phyloP scores from a whole-genome alignment of 2,329 filamentous ascomycete genomes.

The Alternaria alternata region DNA sequence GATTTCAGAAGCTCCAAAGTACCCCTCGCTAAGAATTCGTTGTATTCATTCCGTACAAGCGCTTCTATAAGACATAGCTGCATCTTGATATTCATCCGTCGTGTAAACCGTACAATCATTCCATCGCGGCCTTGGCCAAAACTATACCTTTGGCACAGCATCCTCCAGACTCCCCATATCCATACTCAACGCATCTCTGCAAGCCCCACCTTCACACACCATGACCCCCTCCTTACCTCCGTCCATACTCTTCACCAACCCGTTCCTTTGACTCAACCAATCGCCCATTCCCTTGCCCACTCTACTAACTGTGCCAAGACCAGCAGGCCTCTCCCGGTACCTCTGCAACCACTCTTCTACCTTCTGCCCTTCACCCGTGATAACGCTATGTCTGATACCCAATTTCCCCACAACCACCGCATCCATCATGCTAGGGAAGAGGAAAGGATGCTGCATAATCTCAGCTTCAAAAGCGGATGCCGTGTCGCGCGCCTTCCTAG shows the following conservation, averaged over 20 bases:
- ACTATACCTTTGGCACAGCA: constrained; percentile 21
- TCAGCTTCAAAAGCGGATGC: constrained; percentile 89
- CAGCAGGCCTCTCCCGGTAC: constrained; percentile 51
- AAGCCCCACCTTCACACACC: constrained; percentile 52
- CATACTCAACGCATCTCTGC: constrained; percentile 53
- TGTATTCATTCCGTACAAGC: too few species aligned
- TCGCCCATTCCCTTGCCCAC: constrained; percentile 45
- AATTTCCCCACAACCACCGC: constrained; percentile 77
- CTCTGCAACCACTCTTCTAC: constrained; percentile 53
- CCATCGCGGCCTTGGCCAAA: not conserved
- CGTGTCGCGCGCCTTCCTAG: constrained; percentile 72
- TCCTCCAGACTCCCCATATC: constrained; percentile 41
- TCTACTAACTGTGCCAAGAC: constrained; percentile 44
- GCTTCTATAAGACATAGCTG: too few species aligned
- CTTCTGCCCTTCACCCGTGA: constrained; percentile 58
- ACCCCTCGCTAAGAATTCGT: too few species aligned
- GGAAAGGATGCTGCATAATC: constrained; percentile 89
- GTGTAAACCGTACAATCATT: not conserved
- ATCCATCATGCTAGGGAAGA: constrained; percentile 83
- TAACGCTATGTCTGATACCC: constrained; percentile 69
- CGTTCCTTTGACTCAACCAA: constrained; percentile 63
- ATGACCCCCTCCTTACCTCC: constrained; percentile 47
- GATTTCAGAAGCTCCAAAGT: too few species aligned
- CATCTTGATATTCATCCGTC: not conserved
- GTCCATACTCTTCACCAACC: constrained; percentile 55